phyloP scores from a whole-genome alignment of 2,329 filamentous ascomycete species.

The Zasmidium citrigriseum region DNA sequence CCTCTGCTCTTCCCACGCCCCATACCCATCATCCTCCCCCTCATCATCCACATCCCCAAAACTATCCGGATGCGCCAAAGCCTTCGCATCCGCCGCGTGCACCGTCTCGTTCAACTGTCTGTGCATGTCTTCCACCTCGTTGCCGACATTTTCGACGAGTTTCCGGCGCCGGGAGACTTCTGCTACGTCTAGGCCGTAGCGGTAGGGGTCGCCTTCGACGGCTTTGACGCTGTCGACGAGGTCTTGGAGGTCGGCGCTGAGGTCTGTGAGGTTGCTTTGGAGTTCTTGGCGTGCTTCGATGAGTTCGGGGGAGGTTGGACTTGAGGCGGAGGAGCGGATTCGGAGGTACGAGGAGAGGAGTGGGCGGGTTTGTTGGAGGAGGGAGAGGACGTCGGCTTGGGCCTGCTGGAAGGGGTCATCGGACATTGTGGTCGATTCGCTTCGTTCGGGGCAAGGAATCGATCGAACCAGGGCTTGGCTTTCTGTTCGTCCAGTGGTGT shows the following conservation, averaged over 20 bases:
- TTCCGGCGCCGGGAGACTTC: slow-evolving; percentile 79
- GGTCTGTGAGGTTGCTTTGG: slow-evolving; percentile 69
- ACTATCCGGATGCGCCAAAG: slow-evolving; percentile 61
- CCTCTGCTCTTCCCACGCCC: slow-evolving; percentile 78
- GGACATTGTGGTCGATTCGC: slow-evolving; percentile 20
- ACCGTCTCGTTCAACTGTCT: slow-evolving; percentile 70
- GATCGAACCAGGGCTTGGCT: too few species aligned
- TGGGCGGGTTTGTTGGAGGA: slow-evolving; percentile 77
- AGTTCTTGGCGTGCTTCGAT: slow-evolving; percentile 71
- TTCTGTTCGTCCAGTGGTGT: too few species aligned
- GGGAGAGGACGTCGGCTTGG: slow-evolving; percentile 74
- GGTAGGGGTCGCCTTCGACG: slow-evolving; percentile 82
- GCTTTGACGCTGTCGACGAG: slow-evolving; percentile 83
- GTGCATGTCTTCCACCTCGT: slow-evolving; percentile 86
- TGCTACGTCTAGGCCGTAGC: slow-evolving; percentile 79
- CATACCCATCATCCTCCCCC: slow-evolving; percentile 60
- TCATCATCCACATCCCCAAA: slow-evolving; percentile 48
- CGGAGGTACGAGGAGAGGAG: slow-evolving; percentile 94
- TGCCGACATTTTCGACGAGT: slow-evolving; percentile 85
- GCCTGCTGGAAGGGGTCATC: slow-evolving; percentile 55
- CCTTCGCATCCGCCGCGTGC: slow-evolving; percentile 40
- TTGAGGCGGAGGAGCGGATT: slow-evolving; percentile 81
- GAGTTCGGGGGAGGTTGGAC: slow-evolving; percentile 69
- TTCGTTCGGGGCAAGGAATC: not conserved
- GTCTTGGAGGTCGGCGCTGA: slow-evolving; percentile 84